Evolutionary conservation across 1,284 basidiomycete genomes (phyloP).

Genomic region (Rhodotorula sp.): DNA sequence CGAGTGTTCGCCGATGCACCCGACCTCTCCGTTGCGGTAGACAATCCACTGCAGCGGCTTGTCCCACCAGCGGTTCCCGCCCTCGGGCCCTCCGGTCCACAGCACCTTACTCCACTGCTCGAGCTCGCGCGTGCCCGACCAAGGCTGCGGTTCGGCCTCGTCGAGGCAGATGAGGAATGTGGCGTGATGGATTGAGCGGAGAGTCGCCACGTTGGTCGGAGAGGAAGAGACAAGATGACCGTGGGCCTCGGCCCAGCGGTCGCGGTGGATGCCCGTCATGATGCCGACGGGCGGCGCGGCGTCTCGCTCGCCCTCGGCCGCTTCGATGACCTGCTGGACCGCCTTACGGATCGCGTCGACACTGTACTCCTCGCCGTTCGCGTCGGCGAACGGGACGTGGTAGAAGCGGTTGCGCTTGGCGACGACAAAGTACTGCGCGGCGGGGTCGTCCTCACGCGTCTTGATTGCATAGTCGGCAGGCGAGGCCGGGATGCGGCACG

Average conservation of each 20-base stretch:
- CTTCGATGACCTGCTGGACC: slow-evolving; percentile 71
- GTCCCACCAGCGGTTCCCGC: slow-evolving; percentile 58
- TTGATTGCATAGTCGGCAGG: slow-evolving; percentile 75
- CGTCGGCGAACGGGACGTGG: slow-evolving; percentile 65
- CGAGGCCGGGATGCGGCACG: slow-evolving; percentile 75
- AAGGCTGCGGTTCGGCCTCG: slow-evolving; percentile 53
- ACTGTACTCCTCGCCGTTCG: slow-evolving; percentile 61
- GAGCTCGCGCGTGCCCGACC: slow-evolving; percentile 28
- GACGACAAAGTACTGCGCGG: slow-evolving; percentile 74
- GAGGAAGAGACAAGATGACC: slow-evolving; percentile 58
- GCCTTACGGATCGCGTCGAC: slow-evolving; percentile 72
- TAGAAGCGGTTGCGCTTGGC: slow-evolving; percentile 75
- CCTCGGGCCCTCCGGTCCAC: slow-evolving; percentile 62
- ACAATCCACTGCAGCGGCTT: slow-evolving; percentile 81
- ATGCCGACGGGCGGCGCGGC: slow-evolving; percentile 70
- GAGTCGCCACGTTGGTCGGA: slow-evolving; percentile 63
- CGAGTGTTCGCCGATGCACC: slow-evolving; percentile 87
- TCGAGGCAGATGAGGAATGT: slow-evolving; percentile 82
- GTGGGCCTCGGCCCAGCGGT: slow-evolving; percentile 81
- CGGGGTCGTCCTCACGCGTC: slow-evolving; percentile 63
- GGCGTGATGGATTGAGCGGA: slow-evolving; percentile 74
- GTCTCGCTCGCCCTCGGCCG: slow-evolving; percentile 55
- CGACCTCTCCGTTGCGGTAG: slow-evolving; percentile 74
- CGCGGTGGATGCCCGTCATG: slow-evolving; percentile 73
- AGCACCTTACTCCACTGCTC: slow-evolving; percentile 45